Evolutionary conservation across 768 basidiomycete genomes (phyloP).

Genomic region (Trametes cingulata): DNA sequence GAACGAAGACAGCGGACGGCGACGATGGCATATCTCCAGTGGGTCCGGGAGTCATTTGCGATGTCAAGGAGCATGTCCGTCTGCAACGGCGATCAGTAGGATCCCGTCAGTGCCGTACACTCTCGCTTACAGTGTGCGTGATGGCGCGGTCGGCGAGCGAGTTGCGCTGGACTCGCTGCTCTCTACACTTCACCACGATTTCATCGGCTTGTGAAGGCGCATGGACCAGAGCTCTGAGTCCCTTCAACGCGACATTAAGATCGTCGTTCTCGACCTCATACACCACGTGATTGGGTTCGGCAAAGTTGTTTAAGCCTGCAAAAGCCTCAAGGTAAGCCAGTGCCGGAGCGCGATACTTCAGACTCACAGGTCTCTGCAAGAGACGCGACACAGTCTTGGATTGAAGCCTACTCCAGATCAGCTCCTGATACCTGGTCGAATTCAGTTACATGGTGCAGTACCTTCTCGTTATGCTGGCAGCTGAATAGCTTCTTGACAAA

Average conservation of each 20-base stretch:
- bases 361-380: constrained; percentile 63
- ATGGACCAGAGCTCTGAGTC: constrained; percentile 40
- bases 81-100: constrained; percentile 30
- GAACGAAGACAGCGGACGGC: constrained; percentile 69
- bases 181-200: constrained; percentile 44
- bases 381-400: constrained; percentile 67
- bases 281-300: constrained; percentile 60
- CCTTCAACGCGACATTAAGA: constrained; percentile 39
- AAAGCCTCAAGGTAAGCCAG: not conserved
- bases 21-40: constrained; percentile 79
- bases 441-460: constrained; percentile 21
- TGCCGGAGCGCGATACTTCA: constrained; percentile 9
- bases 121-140: constrained; percentile 43
- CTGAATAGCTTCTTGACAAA: constrained; percentile 62
- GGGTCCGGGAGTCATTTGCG: constrained; percentile 60
- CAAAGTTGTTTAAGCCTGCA: constrained; percentile 58
- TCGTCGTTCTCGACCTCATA: constrained; percentile 51
- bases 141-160: constrained; percentile 43
- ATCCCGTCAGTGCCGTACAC: not conserved
- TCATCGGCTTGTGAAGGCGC: constrained; percentile 34
- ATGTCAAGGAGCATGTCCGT: constrained; percentile 51
- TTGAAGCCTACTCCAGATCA: constrained; percentile 54
- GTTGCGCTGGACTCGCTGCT: constrained; percentile 48
- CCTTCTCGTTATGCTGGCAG: constrained; percentile 87
- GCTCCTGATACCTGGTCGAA: not conserved